Percentiles rank a stretch among this genome's conserved stretches.
Evolutionary conservation across 352 stramenopile genomes (phyloP).

Genomic region (Plasmopara halstedii): DNA sequence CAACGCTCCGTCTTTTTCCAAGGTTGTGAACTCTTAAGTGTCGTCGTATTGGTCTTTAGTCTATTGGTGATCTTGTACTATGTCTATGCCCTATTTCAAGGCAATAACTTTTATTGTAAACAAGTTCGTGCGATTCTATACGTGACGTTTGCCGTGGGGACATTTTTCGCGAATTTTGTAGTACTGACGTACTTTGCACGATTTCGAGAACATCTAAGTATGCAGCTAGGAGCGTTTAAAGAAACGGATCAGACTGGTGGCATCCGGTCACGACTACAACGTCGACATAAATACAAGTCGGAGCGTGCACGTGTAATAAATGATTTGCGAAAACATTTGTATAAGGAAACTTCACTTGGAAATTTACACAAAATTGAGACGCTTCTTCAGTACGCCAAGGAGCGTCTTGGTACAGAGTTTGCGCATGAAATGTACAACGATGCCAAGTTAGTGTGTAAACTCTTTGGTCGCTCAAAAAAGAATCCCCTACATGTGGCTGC

Average conservation of each 20-base stretch:
- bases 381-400: slow-evolving; percentile 39
- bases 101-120: slow-evolving; percentile 60
- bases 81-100: slow-evolving; percentile 46
- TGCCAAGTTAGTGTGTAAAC: slow-evolving; percentile 35
- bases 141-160: slow-evolving; percentile 33
- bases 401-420: slow-evolving; percentile 47
- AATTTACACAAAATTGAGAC: slow-evolving; percentile 54
- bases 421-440: slow-evolving; percentile 52
- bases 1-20: slow-evolving; percentile 71
- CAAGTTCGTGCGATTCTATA: slow-evolving; percentile 34
- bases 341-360: slow-evolving; percentile 55
- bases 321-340: slow-evolving; percentile 66
- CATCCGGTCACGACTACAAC: slow-evolving; percentile 43
- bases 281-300: slow-evolving; percentile 29
- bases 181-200: slow-evolving; percentile 74
- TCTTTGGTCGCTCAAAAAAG: slow-evolving; percentile 69
- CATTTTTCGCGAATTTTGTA: slow-evolving; percentile 50
- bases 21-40: slow-evolving; percentile 56
- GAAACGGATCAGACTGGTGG: slow-evolving; percentile 77
- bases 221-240: slow-evolving; percentile 79
- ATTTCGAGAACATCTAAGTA: slow-evolving; percentile 81
- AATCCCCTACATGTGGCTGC: slow-evolving; percentile 74
- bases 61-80: slow-evolving; percentile 60
- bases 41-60: slow-evolving; percentile 43
- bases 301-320: slow-evolving; percentile 36